Conservation (phyloP, 345 rosid species). For the Eucalyptus cloeziana region DNA sequence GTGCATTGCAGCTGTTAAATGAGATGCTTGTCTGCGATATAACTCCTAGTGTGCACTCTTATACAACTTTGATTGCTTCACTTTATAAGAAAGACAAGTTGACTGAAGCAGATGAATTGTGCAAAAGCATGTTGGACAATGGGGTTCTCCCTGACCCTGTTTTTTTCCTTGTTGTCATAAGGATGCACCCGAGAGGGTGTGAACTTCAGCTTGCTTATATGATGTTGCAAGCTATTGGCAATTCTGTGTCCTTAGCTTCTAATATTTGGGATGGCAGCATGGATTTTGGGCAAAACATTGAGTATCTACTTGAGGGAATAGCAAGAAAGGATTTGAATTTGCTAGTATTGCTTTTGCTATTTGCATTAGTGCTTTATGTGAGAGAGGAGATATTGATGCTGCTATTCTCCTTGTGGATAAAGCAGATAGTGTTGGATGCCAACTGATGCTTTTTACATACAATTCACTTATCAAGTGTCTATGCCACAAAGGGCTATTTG, state of each 20-base stretch:
- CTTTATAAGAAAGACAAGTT: slow-evolving; percentile 32
- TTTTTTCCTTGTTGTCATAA: slow-evolving; percentile 37
- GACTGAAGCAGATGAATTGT: slow-evolving; percentile 29
- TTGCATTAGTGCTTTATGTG: slow-evolving; percentile 46
- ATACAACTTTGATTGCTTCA: slow-evolving; percentile 37
- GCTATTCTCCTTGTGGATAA: slow-evolving; percentile 31
- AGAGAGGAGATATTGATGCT: slow-evolving; percentile 15
- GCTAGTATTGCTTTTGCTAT: slow-evolving; percentile 41
- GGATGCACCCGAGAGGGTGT: slow-evolving; percentile 33
- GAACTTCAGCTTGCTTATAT: slow-evolving; percentile 37
- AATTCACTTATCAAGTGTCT: slow-evolving; percentile 51
- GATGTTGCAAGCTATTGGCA: slow-evolving; percentile 34
- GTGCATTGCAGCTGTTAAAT: slow-evolving; percentile 32
- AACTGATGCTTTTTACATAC: slow-evolving; percentile 35
- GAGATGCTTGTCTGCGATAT: slow-evolving; percentile 12
- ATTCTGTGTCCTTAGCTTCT: slow-evolving; percentile 27
- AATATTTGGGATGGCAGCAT: slow-evolving; percentile 5
- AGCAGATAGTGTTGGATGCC: slow-evolving; percentile 33
- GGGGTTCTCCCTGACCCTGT: slow-evolving; percentile 60
- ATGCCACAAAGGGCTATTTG: slow-evolving; percentile 24
- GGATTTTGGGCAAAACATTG: slow-evolving; percentile 21
- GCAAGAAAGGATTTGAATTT: slow-evolving; percentile 15
- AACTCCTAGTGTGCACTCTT: slow-evolving; percentile 35
- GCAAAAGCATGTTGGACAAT: slow-evolving; percentile 26
- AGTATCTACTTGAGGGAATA: slow-evolving; percentile 30